Percentiles rank a stretch among this genome's conserved stretches.
Conservation (phyloP, 2,329 filamentous ascomycete species). For the Verticillium zaregamsianum region DNA sequence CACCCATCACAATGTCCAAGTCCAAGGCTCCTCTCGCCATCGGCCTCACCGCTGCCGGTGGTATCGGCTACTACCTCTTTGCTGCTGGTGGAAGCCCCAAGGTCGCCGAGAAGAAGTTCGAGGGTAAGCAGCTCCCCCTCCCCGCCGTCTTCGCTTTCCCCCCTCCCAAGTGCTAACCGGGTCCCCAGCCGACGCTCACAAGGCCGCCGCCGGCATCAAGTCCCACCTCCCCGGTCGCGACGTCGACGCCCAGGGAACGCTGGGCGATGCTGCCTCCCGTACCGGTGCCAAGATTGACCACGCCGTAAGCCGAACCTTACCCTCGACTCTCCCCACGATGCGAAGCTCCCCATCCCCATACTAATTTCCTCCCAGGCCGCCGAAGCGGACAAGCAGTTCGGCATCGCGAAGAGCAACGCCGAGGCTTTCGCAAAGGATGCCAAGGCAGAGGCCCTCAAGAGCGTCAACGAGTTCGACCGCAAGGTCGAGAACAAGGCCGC, state of each 20-base stretch:
- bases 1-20: slow-evolving; percentile 36
- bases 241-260: slow-evolving; percentile 60
- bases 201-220: slow-evolving; percentile 62
- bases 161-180: not conserved
- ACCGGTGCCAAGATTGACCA: slow-evolving; percentile 65
- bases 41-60: slow-evolving; percentile 61
- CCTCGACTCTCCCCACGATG: not conserved
- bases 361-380: slow-evolving; percentile 42
- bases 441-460: slow-evolving; percentile 61
- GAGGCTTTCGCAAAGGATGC: slow-evolving; percentile 59
- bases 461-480: slow-evolving; percentile 78
- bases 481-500: slow-evolving; percentile 73
- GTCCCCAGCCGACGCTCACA: slow-evolving; percentile 68
- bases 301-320: slow-evolving; percentile 49
- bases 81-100: slow-evolving; percentile 75
- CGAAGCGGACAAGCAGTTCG: slow-evolving; percentile 60
- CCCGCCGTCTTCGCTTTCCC: not conserved
- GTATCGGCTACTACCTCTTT: slow-evolving; percentile 88
- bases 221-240: slow-evolving; percentile 58
- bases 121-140: slow-evolving; percentile 54
- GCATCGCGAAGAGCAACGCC: slow-evolving; percentile 56
- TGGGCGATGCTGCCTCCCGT: slow-evolving; percentile 40
- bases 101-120: slow-evolving; percentile 79
- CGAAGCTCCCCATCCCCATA: slow-evolving; percentile 9
- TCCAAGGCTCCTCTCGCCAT: slow-evolving; percentile 45